These are phyloP conservation scores for Trichosanthes cucumerina DNA, from an alignment of 306 rosid genomes.

Conservation along the genomic window DNA sequence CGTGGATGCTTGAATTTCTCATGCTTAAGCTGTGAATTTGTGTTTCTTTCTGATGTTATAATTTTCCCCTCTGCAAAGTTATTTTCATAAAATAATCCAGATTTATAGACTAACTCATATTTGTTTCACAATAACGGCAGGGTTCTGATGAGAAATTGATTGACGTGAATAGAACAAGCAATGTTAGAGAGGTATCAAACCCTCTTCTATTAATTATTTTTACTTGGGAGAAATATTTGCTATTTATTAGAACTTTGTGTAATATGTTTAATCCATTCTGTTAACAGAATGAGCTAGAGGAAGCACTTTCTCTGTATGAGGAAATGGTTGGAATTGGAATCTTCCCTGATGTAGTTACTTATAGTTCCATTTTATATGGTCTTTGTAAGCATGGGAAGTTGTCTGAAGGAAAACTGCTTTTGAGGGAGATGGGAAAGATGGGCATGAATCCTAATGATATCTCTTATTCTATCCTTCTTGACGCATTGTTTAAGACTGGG, in stretches of 20 bases:
- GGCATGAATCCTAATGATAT: slow-evolving; percentile 58
- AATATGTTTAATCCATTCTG: slow-evolving; percentile 21
- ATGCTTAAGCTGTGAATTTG: background rate
- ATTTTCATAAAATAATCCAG: background rate
- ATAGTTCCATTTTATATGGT: slow-evolving; percentile 54
- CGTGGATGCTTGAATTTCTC: background rate
- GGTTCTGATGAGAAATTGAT: background rate
- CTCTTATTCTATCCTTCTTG: slow-evolving; percentile 54
- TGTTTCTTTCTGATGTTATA: background rate
- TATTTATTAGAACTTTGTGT: background rate
- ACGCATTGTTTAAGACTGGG: slow-evolving; percentile 52
- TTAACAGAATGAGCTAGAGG: slow-evolving; percentile 40
- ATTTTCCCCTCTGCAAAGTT: background rate
- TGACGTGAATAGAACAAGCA: background rate
- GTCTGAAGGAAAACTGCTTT: slow-evolving; percentile 46
- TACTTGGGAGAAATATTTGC: background rate
- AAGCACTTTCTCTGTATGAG: slow-evolving; percentile 55
- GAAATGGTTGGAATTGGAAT: slow-evolving; percentile 56
- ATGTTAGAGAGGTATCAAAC: background rate
- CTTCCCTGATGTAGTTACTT: slow-evolving; percentile 66
- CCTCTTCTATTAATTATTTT: background rate
- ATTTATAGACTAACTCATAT: background rate
- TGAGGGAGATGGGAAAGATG: slow-evolving; percentile 70
- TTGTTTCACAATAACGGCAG: background rate
- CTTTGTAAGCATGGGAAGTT: slow-evolving; percentile 67